Percentiles rank a stretch among this genome's conserved stretches.
Conservation (phyloP, 2,329 filamentous ascomycete species). For the Stachybotrys chartarum region DNA sequence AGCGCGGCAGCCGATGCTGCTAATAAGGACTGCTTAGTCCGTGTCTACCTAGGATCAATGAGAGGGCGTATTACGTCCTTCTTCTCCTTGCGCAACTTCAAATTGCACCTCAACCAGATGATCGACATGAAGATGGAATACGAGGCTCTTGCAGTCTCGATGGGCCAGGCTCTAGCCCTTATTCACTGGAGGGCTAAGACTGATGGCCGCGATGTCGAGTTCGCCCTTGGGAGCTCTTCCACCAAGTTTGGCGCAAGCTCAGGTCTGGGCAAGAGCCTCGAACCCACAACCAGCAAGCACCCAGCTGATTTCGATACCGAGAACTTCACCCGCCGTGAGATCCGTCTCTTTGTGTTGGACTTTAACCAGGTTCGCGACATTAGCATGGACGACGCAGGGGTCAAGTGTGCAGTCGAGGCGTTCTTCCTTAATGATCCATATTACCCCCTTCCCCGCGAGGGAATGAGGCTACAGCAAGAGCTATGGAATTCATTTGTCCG, state of each 20-base stretch:
- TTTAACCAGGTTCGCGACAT: conserved; percentile 20
- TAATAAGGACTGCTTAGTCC: conserved; percentile 14
- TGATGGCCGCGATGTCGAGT: conserved; percentile 23
- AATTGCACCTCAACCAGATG: conserved; percentile 22
- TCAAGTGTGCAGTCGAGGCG: conserved; percentile 11
- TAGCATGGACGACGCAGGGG: conserved; percentile 10
- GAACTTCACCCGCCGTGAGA: conserved; percentile 7
- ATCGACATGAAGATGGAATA: conserved; percentile 13
- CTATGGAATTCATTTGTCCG: conserved; percentile 7
- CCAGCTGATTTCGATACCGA: background rate
- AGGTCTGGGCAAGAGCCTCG: background rate
- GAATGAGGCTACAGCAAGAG: background rate
- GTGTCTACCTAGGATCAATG: conserved; percentile 11
- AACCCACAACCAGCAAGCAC: background rate
- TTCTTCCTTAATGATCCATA: conserved; percentile 14
- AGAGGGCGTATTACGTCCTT: conserved; percentile 2
- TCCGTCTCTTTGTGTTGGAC: conserved; percentile 20
- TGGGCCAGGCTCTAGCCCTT: conserved; percentile 19
- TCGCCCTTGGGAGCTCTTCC: conserved; percentile 18
- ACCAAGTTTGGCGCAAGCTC: background rate
- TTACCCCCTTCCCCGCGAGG: conserved; percentile 8
- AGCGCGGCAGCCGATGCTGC: conserved; percentile 5
- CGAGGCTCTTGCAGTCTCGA: conserved; percentile 8
- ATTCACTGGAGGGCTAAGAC: conserved; percentile 22
- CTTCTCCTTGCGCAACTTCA: conserved; percentile 23